phyloP scores from a whole-genome alignment of 2,329 filamentous ascomycete genomes.

The Paramyrothecium sp. region DNA sequence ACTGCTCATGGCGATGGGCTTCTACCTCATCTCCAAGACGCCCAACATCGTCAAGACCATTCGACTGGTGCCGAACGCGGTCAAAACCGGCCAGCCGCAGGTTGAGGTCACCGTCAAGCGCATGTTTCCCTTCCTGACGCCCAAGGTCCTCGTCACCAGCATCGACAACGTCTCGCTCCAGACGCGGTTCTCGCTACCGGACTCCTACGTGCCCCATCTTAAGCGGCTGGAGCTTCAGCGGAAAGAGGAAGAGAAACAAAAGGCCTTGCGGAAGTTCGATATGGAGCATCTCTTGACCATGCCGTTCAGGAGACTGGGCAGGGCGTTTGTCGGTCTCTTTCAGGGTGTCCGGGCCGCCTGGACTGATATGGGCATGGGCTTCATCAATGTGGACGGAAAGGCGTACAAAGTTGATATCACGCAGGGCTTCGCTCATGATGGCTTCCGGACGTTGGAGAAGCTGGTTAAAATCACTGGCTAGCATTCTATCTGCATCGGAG shows the following conservation, averaged over 20 bases:
- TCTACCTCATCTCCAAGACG: constrained; percentile 58
- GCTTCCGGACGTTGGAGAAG: constrained; percentile 57
- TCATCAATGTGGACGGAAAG: constrained; percentile 44
- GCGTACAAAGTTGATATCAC: constrained; percentile 58
- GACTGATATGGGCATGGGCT: constrained; percentile 55
- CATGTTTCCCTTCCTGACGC: constrained; percentile 45
- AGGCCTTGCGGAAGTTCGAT: constrained; percentile 47
- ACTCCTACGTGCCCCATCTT: constrained; percentile 34
- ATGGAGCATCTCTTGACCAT: constrained; percentile 55
- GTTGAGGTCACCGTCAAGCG: constrained; percentile 54
- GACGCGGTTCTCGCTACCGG: constrained; percentile 36
- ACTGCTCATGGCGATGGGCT: constrained; percentile 58
- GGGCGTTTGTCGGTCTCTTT: constrained; percentile 40
- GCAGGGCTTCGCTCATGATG: constrained; percentile 57
- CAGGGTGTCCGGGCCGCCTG: constrained; percentile 47
- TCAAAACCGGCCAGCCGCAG: constrained; percentile 26
- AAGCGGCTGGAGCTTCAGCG: constrained; percentile 25
- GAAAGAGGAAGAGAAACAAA: constrained; percentile 34
- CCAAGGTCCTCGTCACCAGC: constrained; percentile 38
- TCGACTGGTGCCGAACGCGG: constrained; percentile 46
- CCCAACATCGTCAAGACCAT: constrained; percentile 57
- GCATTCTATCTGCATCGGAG: no score
- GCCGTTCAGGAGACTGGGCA: constrained; percentile 51
- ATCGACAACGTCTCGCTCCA: constrained; percentile 32
- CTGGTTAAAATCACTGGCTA: constrained; percentile 34